Evolutionary conservation across 139 green algal species (phyloP).

Genomic region (Ostreobium quekettii): DNA sequence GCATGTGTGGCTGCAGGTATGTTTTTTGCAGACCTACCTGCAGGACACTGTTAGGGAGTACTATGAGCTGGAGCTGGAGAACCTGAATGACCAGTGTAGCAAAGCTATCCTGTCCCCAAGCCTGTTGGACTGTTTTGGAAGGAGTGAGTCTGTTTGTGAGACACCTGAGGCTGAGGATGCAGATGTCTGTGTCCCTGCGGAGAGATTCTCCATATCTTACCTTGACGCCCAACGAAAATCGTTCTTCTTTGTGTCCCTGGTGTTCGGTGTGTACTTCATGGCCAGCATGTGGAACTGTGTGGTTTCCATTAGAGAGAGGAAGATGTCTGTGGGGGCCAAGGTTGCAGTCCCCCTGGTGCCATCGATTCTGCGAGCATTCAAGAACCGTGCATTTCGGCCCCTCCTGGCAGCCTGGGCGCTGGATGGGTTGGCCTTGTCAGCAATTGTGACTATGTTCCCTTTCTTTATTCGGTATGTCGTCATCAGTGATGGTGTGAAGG

Average conservation of each 20-base stretch:
- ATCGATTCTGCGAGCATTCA: conserved; percentile 25
- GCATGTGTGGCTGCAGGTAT: too few species aligned
- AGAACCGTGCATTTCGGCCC: conserved; percentile 27
- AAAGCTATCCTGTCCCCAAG: too few species aligned
- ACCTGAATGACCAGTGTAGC: too few species aligned
- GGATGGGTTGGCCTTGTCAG: conserved; percentile 22
- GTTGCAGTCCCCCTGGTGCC: conserved; percentile 20
- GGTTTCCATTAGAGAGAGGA: conserved; percentile 5
- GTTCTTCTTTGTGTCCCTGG: conserved; percentile 7
- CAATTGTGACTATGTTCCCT: conserved; percentile 27
- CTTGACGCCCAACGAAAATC: too few species aligned
- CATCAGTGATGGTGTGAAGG: conserved; percentile 17
- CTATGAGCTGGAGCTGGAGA: too few species aligned
- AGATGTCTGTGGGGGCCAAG: neutral
- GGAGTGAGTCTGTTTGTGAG: too few species aligned
- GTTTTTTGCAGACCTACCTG: too few species aligned
- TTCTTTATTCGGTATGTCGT: conserved; percentile 36
- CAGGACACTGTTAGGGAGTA: too few species aligned
- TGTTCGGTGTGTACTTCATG: conserved; percentile 29
- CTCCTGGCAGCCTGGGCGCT: conserved; percentile 25
- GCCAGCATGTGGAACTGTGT: conserved; percentile 10
- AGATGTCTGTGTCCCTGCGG: too few species aligned
- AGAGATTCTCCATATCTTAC: too few species aligned
- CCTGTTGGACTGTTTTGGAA: too few species aligned
- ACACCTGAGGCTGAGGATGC: too few species aligned